Evolutionary conservation across 2,329 filamentous ascomycete species (phyloP).

Genomic region (Aspergillus sp.): DNA sequence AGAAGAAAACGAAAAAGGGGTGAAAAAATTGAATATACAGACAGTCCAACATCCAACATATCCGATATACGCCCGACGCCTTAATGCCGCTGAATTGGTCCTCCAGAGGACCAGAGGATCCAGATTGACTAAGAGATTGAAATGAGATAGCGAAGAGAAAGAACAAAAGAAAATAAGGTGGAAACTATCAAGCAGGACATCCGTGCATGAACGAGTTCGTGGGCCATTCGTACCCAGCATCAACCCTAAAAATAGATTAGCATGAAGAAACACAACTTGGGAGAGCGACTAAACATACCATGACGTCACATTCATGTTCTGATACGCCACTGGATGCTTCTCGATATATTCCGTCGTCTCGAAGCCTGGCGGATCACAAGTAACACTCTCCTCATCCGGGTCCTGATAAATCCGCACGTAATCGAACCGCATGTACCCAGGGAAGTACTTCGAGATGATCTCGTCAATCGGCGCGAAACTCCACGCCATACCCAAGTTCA

Average conservation of each 20-base stretch:
- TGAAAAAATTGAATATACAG: too few species aligned
- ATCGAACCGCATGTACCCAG: constrained; percentile 61
- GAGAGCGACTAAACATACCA: constrained; percentile 42
- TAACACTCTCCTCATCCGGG: constrained; percentile 50
- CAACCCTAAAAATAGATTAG: constrained; percentile 26
- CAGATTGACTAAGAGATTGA: too few species aligned
- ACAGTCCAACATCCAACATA: too few species aligned
- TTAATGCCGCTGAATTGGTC: too few species aligned
- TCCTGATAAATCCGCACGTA: constrained; percentile 67
- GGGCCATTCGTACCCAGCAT: constrained; percentile 53
- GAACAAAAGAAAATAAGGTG: not conserved
- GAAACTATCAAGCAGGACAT: constrained; percentile 35
- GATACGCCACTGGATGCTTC: constrained; percentile 55
- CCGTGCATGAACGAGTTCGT: constrained; percentile 55
- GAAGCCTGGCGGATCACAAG: constrained; percentile 62
- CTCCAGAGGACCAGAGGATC: too few species aligned
- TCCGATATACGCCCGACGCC: too few species aligned
- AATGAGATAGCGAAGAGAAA: not conserved
- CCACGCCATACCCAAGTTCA: constrained; percentile 65
- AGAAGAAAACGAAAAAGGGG: too few species aligned
- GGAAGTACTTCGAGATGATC: constrained; percentile 50
- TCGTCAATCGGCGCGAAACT: constrained; percentile 59
- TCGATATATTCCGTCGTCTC: constrained; percentile 62
- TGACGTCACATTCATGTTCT: constrained; percentile 56
- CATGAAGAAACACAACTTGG: not conserved